Evolutionary conservation across 2,329 filamentous ascomycete species (phyloP).

Genomic region (Fonsecaea pugnacius): DNA sequence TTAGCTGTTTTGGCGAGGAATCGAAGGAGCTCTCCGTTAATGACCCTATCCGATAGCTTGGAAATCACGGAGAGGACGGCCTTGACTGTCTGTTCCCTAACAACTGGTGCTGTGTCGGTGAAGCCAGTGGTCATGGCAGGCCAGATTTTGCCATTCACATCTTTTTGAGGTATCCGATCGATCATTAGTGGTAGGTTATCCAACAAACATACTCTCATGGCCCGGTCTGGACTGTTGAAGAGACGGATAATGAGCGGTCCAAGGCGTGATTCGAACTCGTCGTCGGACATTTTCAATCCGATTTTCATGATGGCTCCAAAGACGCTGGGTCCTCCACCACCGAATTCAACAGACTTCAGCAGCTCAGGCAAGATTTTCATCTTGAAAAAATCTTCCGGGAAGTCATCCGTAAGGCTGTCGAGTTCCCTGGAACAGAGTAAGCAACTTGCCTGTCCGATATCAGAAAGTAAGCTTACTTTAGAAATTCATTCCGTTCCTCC

Average conservation of each 20-base stretch:
- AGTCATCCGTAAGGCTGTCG: slow-evolving; percentile 85
- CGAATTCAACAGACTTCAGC: slow-evolving; percentile 98
- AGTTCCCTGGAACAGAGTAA: slow-evolving; percentile 62
- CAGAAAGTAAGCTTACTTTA: slow-evolving; percentile 61
- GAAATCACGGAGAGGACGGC: slow-evolving; percentile 83
- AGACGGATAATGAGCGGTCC: slow-evolving; percentile 84
- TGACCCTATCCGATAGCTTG: slow-evolving; percentile 87
- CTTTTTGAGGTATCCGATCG: slow-evolving; percentile 81
- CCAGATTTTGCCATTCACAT: slow-evolving; percentile 96
- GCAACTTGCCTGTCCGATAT: slow-evolving; percentile 6
- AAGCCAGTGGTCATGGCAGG: slow-evolving; percentile 95
- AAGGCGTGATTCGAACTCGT: slow-evolving; percentile 84
- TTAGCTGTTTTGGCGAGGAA: slow-evolving; percentile 95
- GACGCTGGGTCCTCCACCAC: slow-evolving; percentile 90
- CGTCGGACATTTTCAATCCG: slow-evolving; percentile 78
- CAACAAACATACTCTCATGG: slow-evolving; percentile 85
- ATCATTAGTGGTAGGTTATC: slow-evolving; percentile 91
- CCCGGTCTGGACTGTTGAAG: slow-evolving; percentile 89
- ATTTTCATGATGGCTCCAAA: slow-evolving; percentile 90
- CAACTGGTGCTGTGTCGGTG: slow-evolving; percentile 84
- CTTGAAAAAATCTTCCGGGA: slow-evolving; percentile 97
- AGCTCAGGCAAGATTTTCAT: slow-evolving; percentile 94
- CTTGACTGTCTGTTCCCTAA: slow-evolving; percentile 94
- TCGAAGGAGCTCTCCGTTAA: slow-evolving; percentile 90
- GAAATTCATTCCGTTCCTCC: slow-evolving; percentile 79